Conservation (phyloP, 2,329 filamentous ascomycete genomes). For the Torrubiella hemipterigena region DNA sequence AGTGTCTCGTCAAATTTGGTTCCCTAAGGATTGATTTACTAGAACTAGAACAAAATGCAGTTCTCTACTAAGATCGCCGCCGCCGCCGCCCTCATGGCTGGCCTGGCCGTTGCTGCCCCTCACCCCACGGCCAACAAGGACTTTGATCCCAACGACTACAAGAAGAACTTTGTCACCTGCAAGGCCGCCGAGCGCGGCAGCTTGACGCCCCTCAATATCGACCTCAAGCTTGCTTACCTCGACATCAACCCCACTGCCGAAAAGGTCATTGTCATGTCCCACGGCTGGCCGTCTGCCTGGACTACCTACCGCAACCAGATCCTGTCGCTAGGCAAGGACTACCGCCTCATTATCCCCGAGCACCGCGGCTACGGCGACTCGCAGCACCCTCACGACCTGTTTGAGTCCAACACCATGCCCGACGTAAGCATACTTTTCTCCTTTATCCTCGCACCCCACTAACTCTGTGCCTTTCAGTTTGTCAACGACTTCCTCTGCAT, state of each 20-base stretch:
- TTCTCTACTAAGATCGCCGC: too few species aligned
- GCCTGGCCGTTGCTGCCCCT: neutral
- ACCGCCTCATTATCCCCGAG: conserved; percentile 4
- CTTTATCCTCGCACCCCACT: neutral
- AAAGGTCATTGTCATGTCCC: conserved; percentile 6
- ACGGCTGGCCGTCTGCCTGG: conserved; percentile 6
- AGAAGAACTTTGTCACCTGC: conserved; percentile 2
- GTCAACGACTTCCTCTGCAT: conserved; percentile 5
- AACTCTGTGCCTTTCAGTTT: conserved; percentile 1
- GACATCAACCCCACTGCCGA: conserved; percentile 6
- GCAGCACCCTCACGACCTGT: conserved; percentile 4
- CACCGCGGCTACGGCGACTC: conserved; percentile 4
- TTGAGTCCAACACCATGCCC: conserved; percentile 7
- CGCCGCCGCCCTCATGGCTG: too few species aligned
- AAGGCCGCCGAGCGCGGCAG: conserved; percentile 3
- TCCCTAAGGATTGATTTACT: too few species aligned
- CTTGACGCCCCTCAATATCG: conserved; percentile 1
- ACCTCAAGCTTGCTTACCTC: conserved; percentile 4
- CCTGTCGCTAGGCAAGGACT: conserved; percentile 4
- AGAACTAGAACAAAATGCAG: too few species aligned
- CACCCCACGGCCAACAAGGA: neutral
- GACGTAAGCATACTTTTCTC: conserved; percentile 1
- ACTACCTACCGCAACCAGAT: conserved; percentile 7
- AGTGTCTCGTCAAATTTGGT: too few species aligned
- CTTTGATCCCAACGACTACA: conserved; percentile 3